Evolutionary conservation across 768 basidiomycete genomes (phyloP).

Genomic region (Psilocybe tampanensis): DNA sequence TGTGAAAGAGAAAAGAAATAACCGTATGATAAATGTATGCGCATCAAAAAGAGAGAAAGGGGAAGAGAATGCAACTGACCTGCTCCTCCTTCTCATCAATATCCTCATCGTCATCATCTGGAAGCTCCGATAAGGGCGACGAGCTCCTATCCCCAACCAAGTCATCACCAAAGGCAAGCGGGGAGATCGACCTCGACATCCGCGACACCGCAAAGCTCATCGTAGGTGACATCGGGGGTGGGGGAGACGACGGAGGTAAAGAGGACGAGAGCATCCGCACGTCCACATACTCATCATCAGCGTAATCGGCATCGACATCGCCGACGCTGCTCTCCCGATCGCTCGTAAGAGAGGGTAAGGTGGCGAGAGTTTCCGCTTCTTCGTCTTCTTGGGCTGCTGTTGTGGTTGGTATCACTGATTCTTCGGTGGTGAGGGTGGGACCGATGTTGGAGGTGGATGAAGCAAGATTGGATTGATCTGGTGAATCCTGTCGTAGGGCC

Average conservation of each 20-base stretch:
- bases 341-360: slow-evolving; percentile 30
- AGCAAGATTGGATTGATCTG: slow-evolving; percentile 11
- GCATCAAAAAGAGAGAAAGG: too few species aligned
- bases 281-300: too few species aligned
- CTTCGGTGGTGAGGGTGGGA: background rate
- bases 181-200: slow-evolving; percentile 37
- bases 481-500: slow-evolving; percentile 7
- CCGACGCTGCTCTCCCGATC: slow-evolving; percentile 35
- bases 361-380: slow-evolving; percentile 18
- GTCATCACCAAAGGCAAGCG: slow-evolving; percentile 22
- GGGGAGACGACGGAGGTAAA: slow-evolving; percentile 47
- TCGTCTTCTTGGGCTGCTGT: slow-evolving; percentile 7
- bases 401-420: background rate
- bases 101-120: slow-evolving; percentile 25
- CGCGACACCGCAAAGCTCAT: slow-evolving; percentile 38
- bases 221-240: slow-evolving; percentile 46
- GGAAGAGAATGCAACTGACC: background rate
- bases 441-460: slow-evolving; percentile 11
- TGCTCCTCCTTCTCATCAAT: background rate
- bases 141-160: slow-evolving; percentile 20
- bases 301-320: slow-evolving; percentile 26
- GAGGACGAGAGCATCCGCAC: slow-evolving; percentile 25
- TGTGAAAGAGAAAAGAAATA: too few species aligned
- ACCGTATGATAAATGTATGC: too few species aligned
- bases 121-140: slow-evolving; percentile 20